These are phyloP conservation scores for Fallopia convolvulus DNA, from an alignment of 148 eudicot genomes.

Conservation along the genomic window DNA sequence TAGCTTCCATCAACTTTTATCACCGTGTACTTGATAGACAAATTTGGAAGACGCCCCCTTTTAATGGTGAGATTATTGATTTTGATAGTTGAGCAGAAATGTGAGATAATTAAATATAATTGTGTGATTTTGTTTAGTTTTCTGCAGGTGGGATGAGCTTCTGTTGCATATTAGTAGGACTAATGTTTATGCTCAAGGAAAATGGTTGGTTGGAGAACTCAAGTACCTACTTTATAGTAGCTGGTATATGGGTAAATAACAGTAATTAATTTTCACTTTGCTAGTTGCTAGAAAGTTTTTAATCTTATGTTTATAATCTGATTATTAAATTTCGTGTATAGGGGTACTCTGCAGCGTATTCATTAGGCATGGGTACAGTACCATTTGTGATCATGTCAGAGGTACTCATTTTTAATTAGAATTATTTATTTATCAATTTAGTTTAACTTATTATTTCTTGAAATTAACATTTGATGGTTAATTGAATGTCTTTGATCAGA, in stretches of 20 bases:
- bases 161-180: conserved; percentile 10
- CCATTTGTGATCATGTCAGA: conserved; percentile 33
- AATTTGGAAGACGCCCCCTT: background rate
- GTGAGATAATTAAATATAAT: no score
- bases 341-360: conserved; percentile 21
- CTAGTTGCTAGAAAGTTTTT: no score
- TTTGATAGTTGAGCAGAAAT: no score
- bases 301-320: no score
- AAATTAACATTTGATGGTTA: no score
- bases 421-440: no score
- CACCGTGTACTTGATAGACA: conserved; percentile 7
- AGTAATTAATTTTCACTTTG: no score
- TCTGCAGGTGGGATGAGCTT: conserved; percentile 19
- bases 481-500: background rate
- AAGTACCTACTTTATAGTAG: conserved; percentile 20
- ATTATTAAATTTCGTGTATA: no score
- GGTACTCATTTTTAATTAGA: conserved; percentile 13
- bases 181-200: background rate
- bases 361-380: conserved; percentile 33
- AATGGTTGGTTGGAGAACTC: conserved; percentile 9
- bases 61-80: no score
- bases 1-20: no score
- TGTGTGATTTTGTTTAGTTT: no score
- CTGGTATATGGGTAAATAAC: conserved; percentile 20
- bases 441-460: no score